Conservation (phyloP, 2,329 filamentous ascomycete species). For the Exophiala viscosa region DNA sequence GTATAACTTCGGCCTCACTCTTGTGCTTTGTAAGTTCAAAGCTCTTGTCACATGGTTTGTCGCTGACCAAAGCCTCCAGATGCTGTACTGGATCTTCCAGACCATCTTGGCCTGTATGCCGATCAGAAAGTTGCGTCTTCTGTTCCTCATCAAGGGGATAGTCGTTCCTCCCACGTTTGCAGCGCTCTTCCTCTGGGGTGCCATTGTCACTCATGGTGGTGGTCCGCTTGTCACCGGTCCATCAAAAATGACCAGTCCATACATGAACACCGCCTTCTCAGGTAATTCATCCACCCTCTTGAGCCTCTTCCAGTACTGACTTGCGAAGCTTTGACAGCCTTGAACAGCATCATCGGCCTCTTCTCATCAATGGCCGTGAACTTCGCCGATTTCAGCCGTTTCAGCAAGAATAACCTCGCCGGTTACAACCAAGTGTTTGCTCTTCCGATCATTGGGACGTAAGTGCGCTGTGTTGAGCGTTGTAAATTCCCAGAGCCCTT, state of each 20-base stretch:
- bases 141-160: slow-evolving; percentile 45
- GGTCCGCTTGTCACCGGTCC: slow-evolving; percentile 41
- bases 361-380: slow-evolving; percentile 51
- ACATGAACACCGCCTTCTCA: slow-evolving; percentile 45
- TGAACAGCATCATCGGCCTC: slow-evolving; percentile 49
- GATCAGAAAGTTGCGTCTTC: slow-evolving; percentile 42
- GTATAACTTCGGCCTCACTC: slow-evolving; percentile 42
- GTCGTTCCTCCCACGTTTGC: slow-evolving; percentile 44
- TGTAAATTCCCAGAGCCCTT: too few relatives aligned
- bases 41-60: not conserved
- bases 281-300: not conserved
- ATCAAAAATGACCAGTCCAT: slow-evolving; percentile 35
- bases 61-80: slow-evolving; percentile 17
- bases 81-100: slow-evolving; percentile 51
- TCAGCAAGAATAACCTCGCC: slow-evolving; percentile 40
- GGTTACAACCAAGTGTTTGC: slow-evolving; percentile 47
- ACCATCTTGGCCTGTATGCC: slow-evolving; percentile 43
- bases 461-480: not conserved
- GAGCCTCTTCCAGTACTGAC: not conserved
- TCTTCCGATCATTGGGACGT: slow-evolving; percentile 47
- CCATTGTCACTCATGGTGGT: slow-evolving; percentile 42
- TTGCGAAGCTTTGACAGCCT: slow-evolving; percentile 35
- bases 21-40: slow-evolving; percentile 45
- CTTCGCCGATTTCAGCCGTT: slow-evolving; percentile 46
- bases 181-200: slow-evolving; percentile 44